Base-by-base conservation (phyloP, 106 monocot species). In the Vanilla planifolia region DNA sequence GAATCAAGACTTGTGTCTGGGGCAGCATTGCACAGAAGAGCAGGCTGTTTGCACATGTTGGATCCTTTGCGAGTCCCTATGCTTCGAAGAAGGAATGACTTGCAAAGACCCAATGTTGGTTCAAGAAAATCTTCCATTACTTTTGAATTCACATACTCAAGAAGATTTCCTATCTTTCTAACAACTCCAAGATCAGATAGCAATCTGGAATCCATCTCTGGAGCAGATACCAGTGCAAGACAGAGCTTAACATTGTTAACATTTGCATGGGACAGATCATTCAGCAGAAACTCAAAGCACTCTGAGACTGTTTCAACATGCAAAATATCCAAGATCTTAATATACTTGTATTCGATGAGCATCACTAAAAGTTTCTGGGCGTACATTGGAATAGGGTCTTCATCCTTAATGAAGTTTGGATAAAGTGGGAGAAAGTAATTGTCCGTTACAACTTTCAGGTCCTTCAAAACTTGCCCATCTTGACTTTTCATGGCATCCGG, bases 361-460 rank as follows among this genome's bases (percentile, higher is more conserved):
- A 85, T 92, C 34, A 98, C 69, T 13, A 98, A 65, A 44, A 98
- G 80, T 75, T 98, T 98, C 59, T 98, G 98, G 32, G 98, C 91
- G 71, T 92, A 92, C 81, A 98, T 81, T 10, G 98, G 98, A 68
- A 98, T 98, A 15, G 98, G 98, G 77, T 98, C 92, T 66, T 98
- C 98, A 64, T 98, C 98, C 44, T 88, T 85, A 27, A 88, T 77
- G 26, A 98, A 78, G 15, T 21, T 53, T 3, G 92, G 85, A 43
- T 98, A 92, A 26, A 98, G 76, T 37, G 91, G 92, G 32, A 98
- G 87, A 63, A 98, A 98, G 50, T 81, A 59, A 14, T 63, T 43
- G 7, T 82, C 71, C 19, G 87, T 74, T 57, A 98, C 73, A 43
- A 60, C 58, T 59, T 79, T 77, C 48, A 98, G 22, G 48, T 82